Evolutionary conservation across 768 basidiomycete genomes (phyloP).

Genomic region (Tylopilus sp.): DNA sequence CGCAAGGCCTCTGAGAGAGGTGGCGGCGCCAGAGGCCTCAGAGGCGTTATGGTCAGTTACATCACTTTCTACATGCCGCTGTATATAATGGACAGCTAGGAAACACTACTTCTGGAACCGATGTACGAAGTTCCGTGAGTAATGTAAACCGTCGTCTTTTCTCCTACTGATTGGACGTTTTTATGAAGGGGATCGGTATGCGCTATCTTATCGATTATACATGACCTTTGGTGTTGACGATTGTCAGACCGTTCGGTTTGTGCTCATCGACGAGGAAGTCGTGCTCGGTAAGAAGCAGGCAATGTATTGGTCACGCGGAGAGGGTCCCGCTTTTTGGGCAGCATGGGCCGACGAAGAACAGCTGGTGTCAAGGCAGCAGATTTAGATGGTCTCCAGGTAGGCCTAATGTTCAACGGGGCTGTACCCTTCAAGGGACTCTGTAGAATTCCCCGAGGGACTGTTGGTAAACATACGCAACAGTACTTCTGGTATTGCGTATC

Average conservation of each 20-base stretch:
- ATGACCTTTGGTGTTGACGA: constrained; percentile 8
- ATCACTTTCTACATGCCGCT: neutral
- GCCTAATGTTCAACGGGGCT: neutral
- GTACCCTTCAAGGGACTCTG: neutral
- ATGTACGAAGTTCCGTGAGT: constrained; percentile 94
- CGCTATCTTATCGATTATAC: neutral
- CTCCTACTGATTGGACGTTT: constrained; percentile 1
- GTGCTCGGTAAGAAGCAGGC: constrained; percentile 62
- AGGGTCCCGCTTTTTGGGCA: constrained; percentile 68
- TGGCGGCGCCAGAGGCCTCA: constrained; percentile 85
- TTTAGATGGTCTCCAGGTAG: constrained; percentile 5
- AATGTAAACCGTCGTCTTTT: constrained; percentile 1
- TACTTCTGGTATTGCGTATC: constrained; percentile 26
- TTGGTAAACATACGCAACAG: neutral
- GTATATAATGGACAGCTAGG: constrained; percentile 40
- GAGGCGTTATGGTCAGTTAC: constrained; percentile 76
- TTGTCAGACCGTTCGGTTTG: constrained; percentile 67
- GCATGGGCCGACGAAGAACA: constrained; percentile 72
- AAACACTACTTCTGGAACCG: constrained; percentile 75
- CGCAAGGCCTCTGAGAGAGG: constrained; percentile 73
- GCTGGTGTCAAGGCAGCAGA: constrained; percentile 12
- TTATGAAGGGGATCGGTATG: constrained; percentile 61
- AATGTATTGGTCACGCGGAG: constrained; percentile 71
- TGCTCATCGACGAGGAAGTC: constrained; percentile 73
- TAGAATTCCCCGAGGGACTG: neutral